Evolutionary conservation across 208 protist genomes (phyloP), one percentile per base, ranked within the genome.

Genomic region (Acanthamoeba sp.): DNA sequence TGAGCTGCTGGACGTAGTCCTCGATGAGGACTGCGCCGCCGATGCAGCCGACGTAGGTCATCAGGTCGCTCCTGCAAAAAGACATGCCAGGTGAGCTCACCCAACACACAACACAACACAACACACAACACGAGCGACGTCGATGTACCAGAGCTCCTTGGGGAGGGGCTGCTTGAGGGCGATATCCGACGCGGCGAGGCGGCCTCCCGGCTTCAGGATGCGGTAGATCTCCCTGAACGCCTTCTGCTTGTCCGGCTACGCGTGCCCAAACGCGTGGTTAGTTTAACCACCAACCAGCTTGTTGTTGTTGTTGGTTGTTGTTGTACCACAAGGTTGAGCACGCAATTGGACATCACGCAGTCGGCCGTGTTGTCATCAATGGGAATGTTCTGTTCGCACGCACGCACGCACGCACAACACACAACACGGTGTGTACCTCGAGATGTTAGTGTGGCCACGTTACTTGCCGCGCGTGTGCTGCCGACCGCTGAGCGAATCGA

Each of bases 331-430:
- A 78, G 69, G 38, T 78, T 78, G 69, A 78, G 69, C 2, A 78
- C 69, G 34, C 69, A 78, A 22, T 78, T 78, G 69, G 69, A 78
- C 69, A 78, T 78, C 27, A 78, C 69, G 69, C 69, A 78, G 38
- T 78, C 69, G 69, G n/a, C 69, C 16, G 69, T 32, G 69, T 78
- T 78, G 69, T 78, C 69, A 18, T 78, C 69, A 6, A 78, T 45
- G 34, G 69, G 69, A n/a, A 78, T 78, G 69, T 78, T 78, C 69
- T 78, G 69, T n/a, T n/a, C n/a, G n/a, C n/a, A n/a, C n/a, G n/a
- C n/a, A n/a, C n/a, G n/a, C n/a, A n/a, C n/a, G n/a, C n/a, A n/a
- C n/a, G n/a, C n/a, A n/a, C n/a, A n/a, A n/a, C n/a, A n/a, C n/a
- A n/a, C n/a, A n/a, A n/a, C n/a, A n/a, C n/a, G n/a, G n/a, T n/a